These are phyloP conservation scores for Hyphopichia wangnamkhiaoensis DNA, from an alignment of 1,139 yeast species.

Conservation along the genomic window DNA sequence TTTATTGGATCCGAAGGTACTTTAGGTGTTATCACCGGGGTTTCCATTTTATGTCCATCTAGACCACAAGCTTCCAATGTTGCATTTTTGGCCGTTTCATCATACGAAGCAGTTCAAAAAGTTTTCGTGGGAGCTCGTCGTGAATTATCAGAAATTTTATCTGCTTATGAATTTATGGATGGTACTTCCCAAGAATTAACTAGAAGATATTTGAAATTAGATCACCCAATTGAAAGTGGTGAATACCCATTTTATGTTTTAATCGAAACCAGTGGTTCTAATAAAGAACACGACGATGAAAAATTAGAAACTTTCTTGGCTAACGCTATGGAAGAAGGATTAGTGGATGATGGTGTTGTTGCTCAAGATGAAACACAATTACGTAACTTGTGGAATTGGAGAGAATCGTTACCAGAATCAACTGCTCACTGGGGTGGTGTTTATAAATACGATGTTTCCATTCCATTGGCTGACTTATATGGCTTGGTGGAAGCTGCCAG, in stretches of 20 bases:
- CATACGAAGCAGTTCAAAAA: constrained; percentile 79
- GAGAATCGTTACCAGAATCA: constrained; percentile 92
- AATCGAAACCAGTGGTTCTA: constrained; percentile 93
- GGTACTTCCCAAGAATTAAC: constrained; percentile 69
- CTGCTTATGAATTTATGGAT: constrained; percentile 97
- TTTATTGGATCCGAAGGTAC: constrained; percentile 96
- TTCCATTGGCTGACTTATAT: constrained; percentile 79
- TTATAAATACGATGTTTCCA: constrained; percentile 91
- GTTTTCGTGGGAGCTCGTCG: constrained; percentile 78
- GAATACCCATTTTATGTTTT: constrained; percentile 83
- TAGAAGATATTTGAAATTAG: constrained; percentile 50
- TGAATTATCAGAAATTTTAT: constrained; percentile 80
- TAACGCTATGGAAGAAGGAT: constrained; percentile 77
- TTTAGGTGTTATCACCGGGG: constrained; percentile 85
- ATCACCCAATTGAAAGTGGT: constrained; percentile 77
- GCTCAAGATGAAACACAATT: constrained; percentile 94
- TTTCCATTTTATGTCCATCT: constrained; percentile 88
- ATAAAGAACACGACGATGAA: constrained; percentile 79
- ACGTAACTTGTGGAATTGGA: constrained; percentile 86
- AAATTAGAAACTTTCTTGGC: constrained; percentile 82
- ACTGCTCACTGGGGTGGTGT: constrained; percentile 87
- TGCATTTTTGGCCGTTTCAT: constrained; percentile 81
- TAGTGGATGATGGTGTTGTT: constrained; percentile 87
- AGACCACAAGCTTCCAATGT: constrained; percentile 87
- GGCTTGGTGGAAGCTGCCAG: constrained; percentile 76